Percentiles rank a stretch among this genome's conserved stretches.
Conservation (phyloP, 331 rosid species). For the Malus hybrid region DNA sequence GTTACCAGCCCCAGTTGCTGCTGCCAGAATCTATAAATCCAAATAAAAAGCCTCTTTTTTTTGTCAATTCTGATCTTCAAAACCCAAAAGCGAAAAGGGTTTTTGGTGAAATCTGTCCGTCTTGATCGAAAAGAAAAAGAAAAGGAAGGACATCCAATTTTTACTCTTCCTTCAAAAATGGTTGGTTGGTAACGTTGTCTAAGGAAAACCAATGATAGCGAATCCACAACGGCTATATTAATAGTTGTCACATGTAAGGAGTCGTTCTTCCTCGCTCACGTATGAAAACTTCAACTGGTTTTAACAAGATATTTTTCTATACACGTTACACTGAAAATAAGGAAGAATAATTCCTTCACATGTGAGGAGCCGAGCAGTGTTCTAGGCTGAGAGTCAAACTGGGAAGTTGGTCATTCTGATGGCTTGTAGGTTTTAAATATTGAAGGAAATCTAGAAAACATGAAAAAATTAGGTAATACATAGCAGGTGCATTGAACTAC, state of each 20-base stretch:
- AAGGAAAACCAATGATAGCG: background rate
- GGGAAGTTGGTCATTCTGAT: no score
- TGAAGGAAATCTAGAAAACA: background rate
- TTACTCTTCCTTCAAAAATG: no score
- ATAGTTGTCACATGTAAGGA: no score
- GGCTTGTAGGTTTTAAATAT: background rate
- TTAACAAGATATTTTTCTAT: no score
- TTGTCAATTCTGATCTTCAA: background rate
- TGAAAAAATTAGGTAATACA: background rate
- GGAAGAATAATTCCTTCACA: no score
- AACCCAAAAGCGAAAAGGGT: background rate
- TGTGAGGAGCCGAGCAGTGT: no score
- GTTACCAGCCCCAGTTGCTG: background rate
- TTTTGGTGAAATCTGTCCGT: background rate
- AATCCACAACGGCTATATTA: background rate
- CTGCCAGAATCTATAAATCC: constrained; percentile 9
- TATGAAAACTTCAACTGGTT: no score
- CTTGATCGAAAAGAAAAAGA: background rate
- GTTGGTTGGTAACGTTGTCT: background rate
- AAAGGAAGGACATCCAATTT: no score
- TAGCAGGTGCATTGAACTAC: background rate
- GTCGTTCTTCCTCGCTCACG: no score
- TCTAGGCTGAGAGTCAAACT: no score
- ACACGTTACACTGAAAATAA: no score
- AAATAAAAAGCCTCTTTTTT: background rate